Percentiles rank a stretch among this genome's conserved stretches.
These are phyloP conservation scores for Neurospora sp. DNA, from an alignment of 495 filamentous ascomycete genomes.

Conservation along the genomic window DNA sequence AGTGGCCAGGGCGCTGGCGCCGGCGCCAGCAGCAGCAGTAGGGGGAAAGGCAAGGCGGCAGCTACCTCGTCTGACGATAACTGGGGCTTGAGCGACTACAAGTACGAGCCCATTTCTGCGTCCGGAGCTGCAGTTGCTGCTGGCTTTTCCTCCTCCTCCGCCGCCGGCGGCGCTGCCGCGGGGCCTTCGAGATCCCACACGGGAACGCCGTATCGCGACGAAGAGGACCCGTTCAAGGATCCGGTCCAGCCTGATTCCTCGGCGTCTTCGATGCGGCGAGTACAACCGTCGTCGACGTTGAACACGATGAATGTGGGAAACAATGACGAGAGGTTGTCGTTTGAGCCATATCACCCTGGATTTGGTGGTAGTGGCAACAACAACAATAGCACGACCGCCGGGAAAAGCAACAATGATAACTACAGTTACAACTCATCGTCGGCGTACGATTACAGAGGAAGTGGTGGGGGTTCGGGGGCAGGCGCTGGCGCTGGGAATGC, in stretches of 20 bases:
- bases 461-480: constrained; percentile 1
- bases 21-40: constrained; percentile 4
- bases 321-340: constrained; percentile 23
- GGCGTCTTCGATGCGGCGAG: constrained; percentile 12
- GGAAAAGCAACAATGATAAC: not conserved
- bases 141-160: not conserved
- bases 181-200: constrained; percentile 27
- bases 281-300: constrained; percentile 8
- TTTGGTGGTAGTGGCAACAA: constrained; percentile 18
- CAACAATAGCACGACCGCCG: not conserved
- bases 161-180: constrained; percentile 6
- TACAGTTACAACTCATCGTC: not conserved
- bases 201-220: constrained; percentile 22
- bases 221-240: constrained; percentile 40
- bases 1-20: not conserved
- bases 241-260: constrained; percentile 19
- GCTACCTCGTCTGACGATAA: constrained; percentile 13
- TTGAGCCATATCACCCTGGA: constrained; percentile 44
- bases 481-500: not conserved
- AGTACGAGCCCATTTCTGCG: not conserved
- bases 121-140: not conserved
- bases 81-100: not conserved
- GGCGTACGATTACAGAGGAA: not conserved
- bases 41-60: constrained; percentile 35
- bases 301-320: not conserved